Conservation (phyloP, 2,329 filamentous ascomycete genomes). For the Orbilia javanica region DNA sequence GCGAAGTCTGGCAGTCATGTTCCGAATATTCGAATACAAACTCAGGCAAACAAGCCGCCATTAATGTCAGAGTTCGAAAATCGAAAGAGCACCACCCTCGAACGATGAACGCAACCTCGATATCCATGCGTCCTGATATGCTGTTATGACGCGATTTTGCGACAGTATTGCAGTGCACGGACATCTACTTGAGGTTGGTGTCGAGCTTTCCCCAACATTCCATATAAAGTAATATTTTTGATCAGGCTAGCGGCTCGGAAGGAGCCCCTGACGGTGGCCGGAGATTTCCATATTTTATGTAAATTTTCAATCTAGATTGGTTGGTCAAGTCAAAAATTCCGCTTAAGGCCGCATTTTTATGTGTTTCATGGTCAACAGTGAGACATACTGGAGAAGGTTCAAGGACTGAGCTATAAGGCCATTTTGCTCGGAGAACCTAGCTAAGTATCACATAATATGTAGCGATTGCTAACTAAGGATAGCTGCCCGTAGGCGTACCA, state of each 20-base stretch:
- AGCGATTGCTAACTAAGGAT: not conserved
- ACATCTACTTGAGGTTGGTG: not conserved
- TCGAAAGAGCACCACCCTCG: not conserved
- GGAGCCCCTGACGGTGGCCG: not conserved
- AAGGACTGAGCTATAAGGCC: not conserved
- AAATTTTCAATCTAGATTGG: not conserved
- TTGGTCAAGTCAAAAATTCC: not conserved
- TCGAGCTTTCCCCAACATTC: not conserved
- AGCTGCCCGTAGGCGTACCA: not conserved
- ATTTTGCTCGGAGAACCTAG: not conserved
- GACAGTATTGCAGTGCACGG: not conserved
- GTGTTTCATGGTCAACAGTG: not conserved
- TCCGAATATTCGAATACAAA: not conserved
- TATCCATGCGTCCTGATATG: not conserved
- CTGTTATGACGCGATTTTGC: not conserved
- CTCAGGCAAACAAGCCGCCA: not conserved
- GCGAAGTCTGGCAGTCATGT: not conserved
- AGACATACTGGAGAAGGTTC: not conserved
- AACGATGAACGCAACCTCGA: not conserved
- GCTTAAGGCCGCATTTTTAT: not conserved
- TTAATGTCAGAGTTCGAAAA: not conserved
- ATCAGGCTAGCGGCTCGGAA: not conserved
- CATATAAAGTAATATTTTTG: not conserved
- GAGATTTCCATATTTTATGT: not conserved
- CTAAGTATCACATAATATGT: not conserved